These are phyloP conservation scores for Omphalotus guepiniiformis DNA, from an alignment of 768 basidiomycete genomes.

Conservation along the genomic window DNA sequence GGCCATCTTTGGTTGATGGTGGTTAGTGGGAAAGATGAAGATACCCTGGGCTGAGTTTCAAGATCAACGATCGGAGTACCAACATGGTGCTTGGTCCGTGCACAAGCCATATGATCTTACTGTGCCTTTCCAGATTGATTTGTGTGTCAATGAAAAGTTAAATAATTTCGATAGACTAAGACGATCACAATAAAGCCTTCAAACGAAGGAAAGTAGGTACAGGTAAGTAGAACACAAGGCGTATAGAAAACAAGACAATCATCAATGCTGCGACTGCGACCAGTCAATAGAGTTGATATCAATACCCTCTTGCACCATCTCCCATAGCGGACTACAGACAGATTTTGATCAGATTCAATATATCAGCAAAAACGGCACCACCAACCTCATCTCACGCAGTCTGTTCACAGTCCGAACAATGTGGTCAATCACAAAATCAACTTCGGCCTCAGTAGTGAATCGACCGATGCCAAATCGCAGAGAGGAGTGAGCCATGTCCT, in stretches of 20 bases:
- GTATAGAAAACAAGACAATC: slow-evolving; percentile 8
- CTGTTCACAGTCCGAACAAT: slow-evolving; percentile 83
- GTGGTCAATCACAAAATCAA: slow-evolving; percentile 89
- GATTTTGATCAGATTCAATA: background rate
- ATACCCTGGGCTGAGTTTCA: slow-evolving; percentile 8
- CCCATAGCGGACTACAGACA: slow-evolving; percentile 81
- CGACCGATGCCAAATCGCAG: slow-evolving; percentile 96
- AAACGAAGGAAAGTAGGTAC: slow-evolving; percentile 8
- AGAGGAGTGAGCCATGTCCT: slow-evolving; percentile 99
- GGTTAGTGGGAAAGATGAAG: slow-evolving; percentile 24
- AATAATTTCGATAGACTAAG: too few relatives aligned
- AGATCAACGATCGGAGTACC: slow-evolving; percentile 5
- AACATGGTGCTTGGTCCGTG: background rate
- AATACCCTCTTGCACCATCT: slow-evolving; percentile 99
- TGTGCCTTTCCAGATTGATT: too few relatives aligned
- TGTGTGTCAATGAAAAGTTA: too few relatives aligned
- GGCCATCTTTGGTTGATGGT: slow-evolving; percentile 55
- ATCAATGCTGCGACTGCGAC: slow-evolving; percentile 75
- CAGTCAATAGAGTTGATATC: slow-evolving; percentile 94
- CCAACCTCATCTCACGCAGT: slow-evolving; percentile 89
- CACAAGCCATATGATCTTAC: too few relatives aligned
- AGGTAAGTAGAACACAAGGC: slow-evolving; percentile 7
- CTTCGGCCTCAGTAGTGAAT: slow-evolving; percentile 95
- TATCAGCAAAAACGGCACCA: slow-evolving; percentile 9
- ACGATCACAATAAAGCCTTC: too few relatives aligned